These are phyloP conservation scores for Prunus yedoensis DNA, from an alignment of 331 rosid species.

Conservation along the genomic window DNA sequence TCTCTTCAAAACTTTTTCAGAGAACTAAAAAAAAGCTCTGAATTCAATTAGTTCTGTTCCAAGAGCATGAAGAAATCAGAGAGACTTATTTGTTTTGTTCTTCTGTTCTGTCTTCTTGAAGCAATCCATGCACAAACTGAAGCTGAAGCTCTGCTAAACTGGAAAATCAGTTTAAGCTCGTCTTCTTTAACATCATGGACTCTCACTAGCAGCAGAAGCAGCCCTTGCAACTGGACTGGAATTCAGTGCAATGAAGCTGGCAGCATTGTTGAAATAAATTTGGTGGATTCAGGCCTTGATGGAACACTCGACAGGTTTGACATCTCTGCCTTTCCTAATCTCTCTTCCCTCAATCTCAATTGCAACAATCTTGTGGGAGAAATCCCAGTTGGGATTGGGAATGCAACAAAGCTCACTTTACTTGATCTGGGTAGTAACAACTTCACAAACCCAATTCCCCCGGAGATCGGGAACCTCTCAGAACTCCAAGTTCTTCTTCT, in stretches of 20 bases:
- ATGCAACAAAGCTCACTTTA: conserved; percentile 29
- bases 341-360: conserved; percentile 40
- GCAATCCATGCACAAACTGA: conserved; percentile 18
- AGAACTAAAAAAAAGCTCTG: neutral
- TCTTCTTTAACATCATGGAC: conserved; percentile 21
- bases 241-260: conserved; percentile 27
- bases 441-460: conserved; percentile 18
- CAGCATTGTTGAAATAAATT: conserved; percentile 13
- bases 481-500: neutral
- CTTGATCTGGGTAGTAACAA: conserved; percentile 43
- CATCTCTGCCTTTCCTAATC: conserved; percentile 32
- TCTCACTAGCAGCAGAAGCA: neutral
- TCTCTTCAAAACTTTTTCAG: neutral
- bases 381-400: conserved; percentile 41
- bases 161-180: conserved; percentile 37
- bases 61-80: neutral
- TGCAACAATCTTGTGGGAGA: conserved; percentile 38
- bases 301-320: conserved; percentile 31
- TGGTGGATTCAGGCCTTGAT: conserved; percentile 18
- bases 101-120: neutral
- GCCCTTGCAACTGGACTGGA: conserved; percentile 51
- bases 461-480: neutral
- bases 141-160: conserved; percentile 40
- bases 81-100: neutral
- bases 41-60: neutral